Evolutionary conservation across 768 basidiomycete species (phyloP), one percentile per base, ranked within the genome.

Genomic region (Boletus barrowsii): DNA sequence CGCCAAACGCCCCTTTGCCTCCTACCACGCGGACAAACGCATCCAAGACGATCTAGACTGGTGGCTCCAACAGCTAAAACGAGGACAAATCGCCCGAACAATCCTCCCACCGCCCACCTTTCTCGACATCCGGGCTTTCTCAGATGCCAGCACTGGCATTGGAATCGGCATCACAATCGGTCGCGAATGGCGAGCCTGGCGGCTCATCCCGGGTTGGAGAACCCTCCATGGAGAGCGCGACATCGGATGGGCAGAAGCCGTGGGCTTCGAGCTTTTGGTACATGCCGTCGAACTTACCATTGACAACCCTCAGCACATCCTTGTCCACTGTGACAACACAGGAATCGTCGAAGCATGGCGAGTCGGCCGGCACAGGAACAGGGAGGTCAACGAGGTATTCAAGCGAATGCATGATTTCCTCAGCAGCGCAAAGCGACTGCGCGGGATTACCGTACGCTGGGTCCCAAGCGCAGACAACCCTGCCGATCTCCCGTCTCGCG

Each of bases 1-100:
- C 5, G 3, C 24, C 24, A n/a, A 70, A 10, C 37, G 60, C 57
- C 75, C 75, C 18, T 72, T 73, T 63, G 30, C 58, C n/a, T 73
- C 66, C 5, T 65, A 57, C 5, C n/a, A 14, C 2, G 29, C 53
- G 0, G 40, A 42, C 1, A 59, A 58, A 15, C 0, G 2, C 3
- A 41, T 51, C 4, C 1, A 1, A 17, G 0, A 30, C 0, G 17
- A 59, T 10, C n/a, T 56, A 0, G 4, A 7, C 0, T 59, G 49
- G 49, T 59, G 52, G 52, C 10, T 15, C 2, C 1, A 30, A 0
- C 14, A 3, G 1, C 10, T 32, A 41, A 9, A 41, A 11, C 18
- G 6, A 11, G n/a, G 18, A 41, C 18, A 4, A 24, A 24, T 24
- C 3, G 3, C 24, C 24, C 24, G 5, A 24, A 24, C 24, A 24